Evolutionary conservation across 805 yeast genomes (phyloP), one percentile per base, ranked within the genome.

Genomic region (Candida dajiaensis): DNA sequence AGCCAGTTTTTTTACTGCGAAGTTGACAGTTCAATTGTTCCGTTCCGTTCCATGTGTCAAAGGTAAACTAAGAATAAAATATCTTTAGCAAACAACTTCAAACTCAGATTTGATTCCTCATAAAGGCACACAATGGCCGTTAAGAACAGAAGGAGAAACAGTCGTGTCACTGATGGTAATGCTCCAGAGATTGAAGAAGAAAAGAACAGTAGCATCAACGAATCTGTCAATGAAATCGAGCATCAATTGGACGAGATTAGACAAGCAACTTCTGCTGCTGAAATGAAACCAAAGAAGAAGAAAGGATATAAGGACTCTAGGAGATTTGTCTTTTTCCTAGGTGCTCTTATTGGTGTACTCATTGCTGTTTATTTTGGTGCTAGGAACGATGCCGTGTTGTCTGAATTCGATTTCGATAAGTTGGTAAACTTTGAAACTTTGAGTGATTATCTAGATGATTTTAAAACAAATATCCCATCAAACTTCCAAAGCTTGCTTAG

Each of bases 291-390:
- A 4, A 19, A 26, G 16, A 19, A 26, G 20, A 19, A 26, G 15
- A 47, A 54, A 41, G 44, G 50, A n/a, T 55, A 62, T 51, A 71
- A 63, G 46, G 77, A 74, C 47, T 73, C 87, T 2, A 74, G 82
- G 54, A 65, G 87, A 44, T 71, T 80, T 19, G 71, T 80, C 9
- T 85, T 87, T 54, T 53, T 83, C 0, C 60, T 86, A 36, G 97
- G 97, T 40, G 80, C 95, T 0, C 40, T 87, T 1, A 50, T 87
- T 13, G 97, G 97, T 15, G 67, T 88, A 1, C 41, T 74, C 0
- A 54, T 78, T 3, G 89, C 97, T 0, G 70, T 78, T 28, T 77
- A 84, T 54, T 73, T 83, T 50, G 85, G 85, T 5, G 67, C 74
- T 16, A 53, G 60, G 38, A 67, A 65, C 26, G 69, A 68, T 22